Conservation (phyloP, 495 filamentous ascomycete genomes). For the Platismatia glauca region DNA sequence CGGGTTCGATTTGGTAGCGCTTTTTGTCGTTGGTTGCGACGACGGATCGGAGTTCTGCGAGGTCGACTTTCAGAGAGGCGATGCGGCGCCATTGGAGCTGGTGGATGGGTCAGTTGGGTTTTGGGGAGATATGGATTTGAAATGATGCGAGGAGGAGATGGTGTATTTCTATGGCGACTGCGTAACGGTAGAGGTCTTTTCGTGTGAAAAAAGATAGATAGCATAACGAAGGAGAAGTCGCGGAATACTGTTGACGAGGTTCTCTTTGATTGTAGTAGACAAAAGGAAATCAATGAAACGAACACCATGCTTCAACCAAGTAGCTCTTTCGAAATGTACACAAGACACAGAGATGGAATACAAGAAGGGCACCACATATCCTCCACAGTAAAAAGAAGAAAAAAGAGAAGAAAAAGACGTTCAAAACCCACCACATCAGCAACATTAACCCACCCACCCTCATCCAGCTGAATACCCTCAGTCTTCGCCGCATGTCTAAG, state of each 20-base stretch:
- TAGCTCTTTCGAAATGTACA: no score
- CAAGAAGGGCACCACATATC: neutral
- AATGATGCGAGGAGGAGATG: neutral
- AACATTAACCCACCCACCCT: constrained; percentile 71
- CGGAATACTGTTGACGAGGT: neutral
- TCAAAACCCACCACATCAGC: constrained; percentile 57
- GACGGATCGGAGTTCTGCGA: constrained; percentile 61
- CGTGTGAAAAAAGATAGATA: neutral
- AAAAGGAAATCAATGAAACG: neutral
- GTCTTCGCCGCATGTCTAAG: constrained; percentile 76
- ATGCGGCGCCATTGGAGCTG: constrained; percentile 65
- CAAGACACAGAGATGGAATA: neutral
- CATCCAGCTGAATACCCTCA: constrained; percentile 66
- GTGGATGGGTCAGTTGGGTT: neutral
- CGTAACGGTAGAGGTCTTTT: neutral
- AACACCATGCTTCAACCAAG: neutral
- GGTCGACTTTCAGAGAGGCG: constrained; percentile 57
- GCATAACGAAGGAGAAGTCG: neutral
- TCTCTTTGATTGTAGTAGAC: neutral
- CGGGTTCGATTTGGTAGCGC: constrained; percentile 57
- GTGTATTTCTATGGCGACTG: neutral
- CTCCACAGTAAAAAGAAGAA: constrained; percentile 2
- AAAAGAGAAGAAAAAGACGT: constrained; percentile 19
- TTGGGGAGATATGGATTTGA: neutral
- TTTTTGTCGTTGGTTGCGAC: constrained; percentile 80